Evolutionary conservation across 192 early-diverging fungal species (phyloP).

Genomic region (Nowakowskiella sp.): DNA sequence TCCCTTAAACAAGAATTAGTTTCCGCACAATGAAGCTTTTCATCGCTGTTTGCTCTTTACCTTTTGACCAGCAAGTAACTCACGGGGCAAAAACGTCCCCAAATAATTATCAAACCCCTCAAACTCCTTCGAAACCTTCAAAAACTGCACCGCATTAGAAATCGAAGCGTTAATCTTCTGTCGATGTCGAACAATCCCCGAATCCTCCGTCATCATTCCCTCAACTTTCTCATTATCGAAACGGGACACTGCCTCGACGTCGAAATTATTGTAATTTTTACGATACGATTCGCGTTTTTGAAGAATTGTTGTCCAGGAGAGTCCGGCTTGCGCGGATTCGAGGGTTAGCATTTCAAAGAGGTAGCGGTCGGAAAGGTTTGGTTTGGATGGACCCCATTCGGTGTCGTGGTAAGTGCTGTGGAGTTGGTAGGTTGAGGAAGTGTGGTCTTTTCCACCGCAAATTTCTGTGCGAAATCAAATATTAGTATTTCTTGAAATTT

Average conservation of each 20-base stretch:
- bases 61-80: not conserved
- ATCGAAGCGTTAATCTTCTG: conserved; percentile 7
- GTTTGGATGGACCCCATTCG: conserved; percentile 4
- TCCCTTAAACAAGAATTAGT: no score
- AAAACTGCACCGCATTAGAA: conserved; percentile 13
- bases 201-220: not conserved
- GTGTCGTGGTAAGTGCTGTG: conserved; percentile 10
- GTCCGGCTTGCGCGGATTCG: conserved; percentile 16
- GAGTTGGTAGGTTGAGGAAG: conserved; percentile 5
- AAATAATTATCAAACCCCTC: conserved; percentile 16
- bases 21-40: no score
- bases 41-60: conserved; percentile 1
- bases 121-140: conserved; percentile 18
- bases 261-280: conserved; percentile 12
- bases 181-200: conserved; percentile 15
- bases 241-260: conserved; percentile 1
- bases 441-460: no score
- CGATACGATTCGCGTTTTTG: conserved; percentile 7
- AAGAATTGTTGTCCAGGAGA: conserved; percentile 15
- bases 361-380: conserved; percentile 3
- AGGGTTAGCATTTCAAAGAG: conserved; percentile 12
- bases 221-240: conserved; percentile 2
- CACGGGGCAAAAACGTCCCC: conserved; percentile 12
- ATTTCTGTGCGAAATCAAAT: no score
- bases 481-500: no score